These are phyloP conservation scores for Candida incommunis DNA, from an alignment of 805 yeast genomes.

Conservation along the genomic window DNA sequence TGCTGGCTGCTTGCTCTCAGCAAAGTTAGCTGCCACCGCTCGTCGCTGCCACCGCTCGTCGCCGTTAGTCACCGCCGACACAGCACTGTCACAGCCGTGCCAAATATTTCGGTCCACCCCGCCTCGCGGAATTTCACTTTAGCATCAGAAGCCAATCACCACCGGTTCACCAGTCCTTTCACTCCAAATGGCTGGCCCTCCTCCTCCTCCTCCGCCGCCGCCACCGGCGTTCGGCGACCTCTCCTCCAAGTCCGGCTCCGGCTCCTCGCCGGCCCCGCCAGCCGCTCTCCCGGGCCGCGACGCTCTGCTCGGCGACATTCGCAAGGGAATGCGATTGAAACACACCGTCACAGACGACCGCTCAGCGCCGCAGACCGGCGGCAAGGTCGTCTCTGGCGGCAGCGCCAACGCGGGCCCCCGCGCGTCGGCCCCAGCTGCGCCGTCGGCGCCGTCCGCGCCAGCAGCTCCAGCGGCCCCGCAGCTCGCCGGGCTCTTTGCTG, in stretches of 20 bases:
- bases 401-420: too few relatives aligned
- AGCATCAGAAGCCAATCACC: too few relatives aligned
- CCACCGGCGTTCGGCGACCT: conserved; percentile 17
- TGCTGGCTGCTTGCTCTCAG: too few relatives aligned
- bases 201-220: conserved; percentile 22
- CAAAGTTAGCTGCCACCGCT: too few relatives aligned
- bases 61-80: too few relatives aligned
- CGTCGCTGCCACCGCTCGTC: too few relatives aligned
- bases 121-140: too few relatives aligned
- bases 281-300: conserved; percentile 17
- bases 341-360: conserved; percentile 55
- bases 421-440: conserved; percentile 6
- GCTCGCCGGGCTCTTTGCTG: conserved; percentile 59
- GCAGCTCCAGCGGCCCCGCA: conserved; percentile 24
- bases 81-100: too few relatives aligned
- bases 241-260: conserved; percentile 10
- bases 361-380: conserved; percentile 35
- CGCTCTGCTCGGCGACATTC: conserved; percentile 63
- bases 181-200: conserved; percentile 18
- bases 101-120: too few relatives aligned
- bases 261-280: conserved; percentile 16
- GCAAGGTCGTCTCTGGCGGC: conserved; percentile 12
- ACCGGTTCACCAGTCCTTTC: too few relatives aligned
- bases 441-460: conserved; percentile 10
- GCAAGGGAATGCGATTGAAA: conserved; percentile 49